Conservation (phyloP, 176 grass and related monocot species). For the Bothriochloa decipiens region DNA sequence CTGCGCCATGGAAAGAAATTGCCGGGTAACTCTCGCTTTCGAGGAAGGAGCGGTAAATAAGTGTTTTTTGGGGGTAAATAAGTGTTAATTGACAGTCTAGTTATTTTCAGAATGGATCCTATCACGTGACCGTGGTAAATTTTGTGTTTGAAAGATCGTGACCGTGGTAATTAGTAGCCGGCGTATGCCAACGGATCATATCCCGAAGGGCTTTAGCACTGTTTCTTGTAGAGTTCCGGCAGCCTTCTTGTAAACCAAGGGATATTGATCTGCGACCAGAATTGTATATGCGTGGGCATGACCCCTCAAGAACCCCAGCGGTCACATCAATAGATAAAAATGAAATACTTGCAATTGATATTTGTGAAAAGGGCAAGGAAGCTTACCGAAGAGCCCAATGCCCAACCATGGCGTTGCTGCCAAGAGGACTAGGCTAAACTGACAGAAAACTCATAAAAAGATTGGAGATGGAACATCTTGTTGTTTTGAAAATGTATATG, state of each 20-base stretch:
- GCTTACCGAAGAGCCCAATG: neutral
- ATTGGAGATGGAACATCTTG: too few relatives aligned
- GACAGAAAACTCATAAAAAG: neutral
- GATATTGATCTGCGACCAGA: neutral
- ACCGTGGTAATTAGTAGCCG: too few relatives aligned
- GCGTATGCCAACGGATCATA: neutral
- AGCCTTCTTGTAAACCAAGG: slow-evolving; percentile 9
- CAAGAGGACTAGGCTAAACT: slow-evolving; percentile 2
- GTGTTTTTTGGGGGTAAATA: too few relatives aligned
- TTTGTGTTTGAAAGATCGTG: too few relatives aligned
- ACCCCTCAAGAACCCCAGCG: slow-evolving; percentile 22
- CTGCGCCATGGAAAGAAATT: slow-evolving; percentile 25
- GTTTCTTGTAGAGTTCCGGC: neutral
- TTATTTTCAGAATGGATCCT: too few relatives aligned
- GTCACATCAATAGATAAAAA: neutral
- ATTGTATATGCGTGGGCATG: neutral
- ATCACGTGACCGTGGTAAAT: too few relatives aligned
- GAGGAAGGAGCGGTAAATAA: neutral
- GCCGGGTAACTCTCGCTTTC: slow-evolving; percentile 12
- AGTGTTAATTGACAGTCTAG: too few relatives aligned
- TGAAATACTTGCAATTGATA: neutral
- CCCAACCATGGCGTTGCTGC: neutral
- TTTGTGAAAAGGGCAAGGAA: neutral
- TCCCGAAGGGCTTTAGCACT: neutral
- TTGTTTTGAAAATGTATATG: neutral